Evolutionary conservation across 768 basidiomycete genomes (phyloP).

Genomic region (Xerocomus spinulosus): DNA sequence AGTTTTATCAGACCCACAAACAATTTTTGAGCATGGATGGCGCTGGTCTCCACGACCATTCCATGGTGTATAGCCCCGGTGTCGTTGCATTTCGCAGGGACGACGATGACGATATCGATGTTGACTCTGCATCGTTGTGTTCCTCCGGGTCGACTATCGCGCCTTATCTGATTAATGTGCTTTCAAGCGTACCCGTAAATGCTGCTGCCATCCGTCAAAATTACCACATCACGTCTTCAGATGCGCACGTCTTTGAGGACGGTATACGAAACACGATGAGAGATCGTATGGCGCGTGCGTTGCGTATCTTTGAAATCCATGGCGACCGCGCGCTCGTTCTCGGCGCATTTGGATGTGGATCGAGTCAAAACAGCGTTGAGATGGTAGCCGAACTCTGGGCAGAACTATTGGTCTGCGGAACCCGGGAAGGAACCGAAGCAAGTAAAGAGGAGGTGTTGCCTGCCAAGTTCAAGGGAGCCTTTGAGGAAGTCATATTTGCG

Average conservation of each 20-base stretch:
- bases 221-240: constrained; percentile 31
- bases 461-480: constrained; percentile 37
- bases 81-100: constrained; percentile 42
- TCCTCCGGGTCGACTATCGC: constrained; percentile 30
- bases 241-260: constrained; percentile 34
- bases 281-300: constrained; percentile 45
- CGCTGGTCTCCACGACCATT: constrained; percentile 42
- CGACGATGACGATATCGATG: constrained; percentile 23
- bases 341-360: constrained; percentile 45
- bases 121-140: constrained; percentile 2
- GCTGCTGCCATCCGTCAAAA: constrained; percentile 39
- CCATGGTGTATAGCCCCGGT: constrained; percentile 44
- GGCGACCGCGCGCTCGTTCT: constrained; percentile 39
- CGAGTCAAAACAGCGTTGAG: constrained; percentile 38
- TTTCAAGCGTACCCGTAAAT: constrained; percentile 42
- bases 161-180: constrained; percentile 37
- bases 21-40: constrained; percentile 33
- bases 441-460: constrained; percentile 12
- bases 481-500: constrained; percentile 42
- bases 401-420: constrained; percentile 38
- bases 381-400: constrained; percentile 44
- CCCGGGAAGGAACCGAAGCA: constrained; percentile 18
- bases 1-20: constrained; percentile 40
- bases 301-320: constrained; percentile 40
- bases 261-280: constrained; percentile 41